Conservation (phyloP, 345 rosid species). For the Toxicodendron radicans region DNA sequence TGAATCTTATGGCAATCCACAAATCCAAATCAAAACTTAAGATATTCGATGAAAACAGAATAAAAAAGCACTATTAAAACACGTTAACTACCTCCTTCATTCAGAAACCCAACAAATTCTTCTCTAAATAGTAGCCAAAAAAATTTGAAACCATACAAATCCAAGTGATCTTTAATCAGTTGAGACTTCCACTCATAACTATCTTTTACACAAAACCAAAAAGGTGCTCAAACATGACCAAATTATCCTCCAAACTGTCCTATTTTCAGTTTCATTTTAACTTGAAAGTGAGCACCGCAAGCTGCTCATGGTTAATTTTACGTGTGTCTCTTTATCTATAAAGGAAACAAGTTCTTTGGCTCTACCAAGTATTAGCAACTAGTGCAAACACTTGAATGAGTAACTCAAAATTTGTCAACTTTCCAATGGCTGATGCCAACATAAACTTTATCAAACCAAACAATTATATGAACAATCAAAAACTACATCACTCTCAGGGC, state of each 20-base stretch:
- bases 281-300: background rate
- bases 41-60: background rate
- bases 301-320: background rate
- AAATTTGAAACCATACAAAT: background rate
- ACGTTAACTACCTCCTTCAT: background rate
- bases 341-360: background rate
- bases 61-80: background rate
- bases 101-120: background rate
- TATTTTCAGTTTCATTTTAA: background rate
- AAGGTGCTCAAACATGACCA: background rate
- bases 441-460: slow-evolving; percentile 5
- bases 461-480: background rate
- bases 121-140: background rate
- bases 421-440: background rate
- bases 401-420: slow-evolving; percentile 12
- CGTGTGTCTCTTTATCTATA: background rate
- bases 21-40: slow-evolving; percentile 7
- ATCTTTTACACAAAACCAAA: background rate
- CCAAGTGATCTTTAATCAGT: background rate
- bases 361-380: background rate
- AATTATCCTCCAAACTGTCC: background rate
- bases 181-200: background rate
- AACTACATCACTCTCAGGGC: background rate
- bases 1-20: background rate
- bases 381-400: background rate